Base-by-base conservation (phyloP, 371 early-diverging fungal species). In the Apophysomyces elegans region DNA sequence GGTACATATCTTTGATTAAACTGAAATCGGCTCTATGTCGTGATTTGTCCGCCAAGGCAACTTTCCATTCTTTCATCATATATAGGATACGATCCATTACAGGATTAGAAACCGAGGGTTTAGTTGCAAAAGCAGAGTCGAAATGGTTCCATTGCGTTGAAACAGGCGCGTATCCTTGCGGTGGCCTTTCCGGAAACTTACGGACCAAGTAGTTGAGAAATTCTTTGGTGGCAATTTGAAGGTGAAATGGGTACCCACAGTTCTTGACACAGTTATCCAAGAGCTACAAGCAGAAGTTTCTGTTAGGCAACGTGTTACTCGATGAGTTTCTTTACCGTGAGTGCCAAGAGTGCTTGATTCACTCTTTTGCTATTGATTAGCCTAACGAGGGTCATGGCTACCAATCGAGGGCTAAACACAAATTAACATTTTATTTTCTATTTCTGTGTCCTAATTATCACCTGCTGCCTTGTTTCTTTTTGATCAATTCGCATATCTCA, bases 181-280 rank as follows among this genome's bases (percentile, higher is more conserved):
- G 86, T 4, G 95, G 94, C n/a, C 87, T 79, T 64, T 95, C 95
- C 5, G 99, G 98, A 69, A 98, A 97, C 65, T 91, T 84, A 41
- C 91, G 84, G 21, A 97, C 95, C 35, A 98, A 87, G 59, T 94
- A 94, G 77, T 96, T 96, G 58, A 98, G 80, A 73, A 98, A 97
- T 66, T 97, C 99, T 71, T 96, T 95, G 41, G 93, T 89, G 21
- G 92, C 91, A 56, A 98, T 88, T 70, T 96, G 95, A 63, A 95
- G 83, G 67, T 98, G 98, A 70, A 98, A 96, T 1, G 99, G 90
- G 73, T 96, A 94, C 0, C 98, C 98, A 76, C 98, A 97, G 75
- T 97, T 97, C 80, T 97, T 97, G 61, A 96, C 94, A 69, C 95
- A 93, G 68, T 91, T 89, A 75, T 98, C 99, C 37, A 98, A 84